Percentiles rank a stretch among this genome's conserved stretches.
Conservation (phyloP, 139 green algal species). For the Haematococcus lacustris region DNA sequence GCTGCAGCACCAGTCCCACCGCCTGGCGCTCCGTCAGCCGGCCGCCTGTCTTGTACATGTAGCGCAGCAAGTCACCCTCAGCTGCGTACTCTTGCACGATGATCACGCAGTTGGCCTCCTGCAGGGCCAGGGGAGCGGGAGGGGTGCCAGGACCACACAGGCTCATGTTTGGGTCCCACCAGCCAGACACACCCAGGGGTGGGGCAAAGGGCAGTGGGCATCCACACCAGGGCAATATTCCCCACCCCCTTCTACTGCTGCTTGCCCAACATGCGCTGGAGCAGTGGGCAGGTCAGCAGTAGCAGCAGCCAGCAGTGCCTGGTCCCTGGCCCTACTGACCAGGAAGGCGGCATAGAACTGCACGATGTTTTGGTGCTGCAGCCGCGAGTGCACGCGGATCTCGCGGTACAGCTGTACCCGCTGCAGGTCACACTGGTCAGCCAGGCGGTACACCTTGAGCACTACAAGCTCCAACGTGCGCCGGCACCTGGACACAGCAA, state of each 20-base stretch:
- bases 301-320: no score
- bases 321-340: no score
- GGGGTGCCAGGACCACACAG: background rate
- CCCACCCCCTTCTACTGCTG: no score
- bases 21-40: constrained; percentile 27
- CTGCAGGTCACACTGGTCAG: constrained; percentile 31
- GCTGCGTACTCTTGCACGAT: constrained; percentile 47
- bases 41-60: constrained; percentile 32
- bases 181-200: no score
- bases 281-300: no score
- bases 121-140: background rate
- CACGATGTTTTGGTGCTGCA: constrained; percentile 19
- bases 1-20: constrained; percentile 33
- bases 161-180: no score
- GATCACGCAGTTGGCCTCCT: constrained; percentile 41
- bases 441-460: constrained; percentile 34
- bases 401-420: constrained; percentile 36
- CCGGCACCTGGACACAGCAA: constrained; percentile 3
- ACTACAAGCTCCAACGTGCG: constrained; percentile 19
- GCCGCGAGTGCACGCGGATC: constrained; percentile 13
- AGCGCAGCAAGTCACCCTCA: constrained; percentile 40
- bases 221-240: no score
- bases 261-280: no score
- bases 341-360: constrained; percentile 21
- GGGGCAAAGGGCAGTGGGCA: no score